Base-by-base conservation (phyloP, 148 eudicot species). In the Camellia japonica region DNA sequence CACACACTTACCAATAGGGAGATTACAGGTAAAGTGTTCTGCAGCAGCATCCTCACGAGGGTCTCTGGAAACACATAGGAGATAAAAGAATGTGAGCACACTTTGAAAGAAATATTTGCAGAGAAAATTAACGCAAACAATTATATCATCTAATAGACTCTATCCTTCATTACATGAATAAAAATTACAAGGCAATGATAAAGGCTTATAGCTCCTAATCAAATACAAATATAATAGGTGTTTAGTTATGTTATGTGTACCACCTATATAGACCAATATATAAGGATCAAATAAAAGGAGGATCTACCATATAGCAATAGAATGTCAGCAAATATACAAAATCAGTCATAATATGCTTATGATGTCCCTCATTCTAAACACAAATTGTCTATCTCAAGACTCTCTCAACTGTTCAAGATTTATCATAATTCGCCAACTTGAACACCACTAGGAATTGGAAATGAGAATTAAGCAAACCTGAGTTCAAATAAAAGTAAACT, bases 41-140 rank as follows among this genome's bases (percentile, higher is more conserved):
- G 89, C 83, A 90, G 82, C 81, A 90, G 82, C 89, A 85, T 85
- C 80, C 47, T 78, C 74, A 85, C 68, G 38, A 90, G 83, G 66
- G 84, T 80, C 23, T 82, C 93, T 90, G 82, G 77, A 81, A 47
- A 73, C 72, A 82, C 47, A 68, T 0, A 42, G 13, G 20, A 76
- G 68, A 56, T 23, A 54, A 61, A 18, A 43, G 3, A 65, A 64
- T 3, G 54, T 44, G 20, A 82, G 62, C 59, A 80, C 47, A 43
- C 18, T 49, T 80, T 59, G 19, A 60, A 58, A 43, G 60, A 18
- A 51, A 47, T 14, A 75, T 77, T 47, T 14, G 42, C 41, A 76
- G 70, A 38, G 72, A 77, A 65, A 30, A 66, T 47, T 46, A 19
- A 63, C 0, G 46, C 13, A 38, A 38, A 20, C 58, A 7, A 5